These are phyloP conservation scores for Didymosphaeria variabile DNA, from an alignment of 2,329 filamentous ascomycete genomes.

Conservation along the genomic window DNA sequence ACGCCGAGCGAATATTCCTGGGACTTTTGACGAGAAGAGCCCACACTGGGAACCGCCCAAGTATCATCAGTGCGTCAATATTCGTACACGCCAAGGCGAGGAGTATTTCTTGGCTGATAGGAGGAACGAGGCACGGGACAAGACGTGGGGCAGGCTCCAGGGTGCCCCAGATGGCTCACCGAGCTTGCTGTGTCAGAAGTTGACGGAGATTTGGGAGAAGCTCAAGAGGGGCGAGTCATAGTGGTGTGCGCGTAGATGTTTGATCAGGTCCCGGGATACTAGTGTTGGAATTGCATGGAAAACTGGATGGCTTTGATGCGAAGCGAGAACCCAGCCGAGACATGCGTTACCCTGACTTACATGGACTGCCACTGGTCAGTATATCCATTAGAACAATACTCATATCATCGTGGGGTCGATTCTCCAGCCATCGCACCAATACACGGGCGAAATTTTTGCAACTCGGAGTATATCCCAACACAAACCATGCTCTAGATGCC, in stretches of 20 bases:
- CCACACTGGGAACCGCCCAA: not conserved
- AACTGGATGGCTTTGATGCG: too few relatives aligned
- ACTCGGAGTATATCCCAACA: too few relatives aligned
- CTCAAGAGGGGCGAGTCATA: not conserved
- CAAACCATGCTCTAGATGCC: too few relatives aligned
- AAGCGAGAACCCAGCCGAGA: too few relatives aligned
- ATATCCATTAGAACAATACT: too few relatives aligned
- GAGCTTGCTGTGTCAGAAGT: not conserved
- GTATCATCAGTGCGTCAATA: not conserved
- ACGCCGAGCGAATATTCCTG: not conserved
- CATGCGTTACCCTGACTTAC: too few relatives aligned
- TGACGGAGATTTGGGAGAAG: not conserved
- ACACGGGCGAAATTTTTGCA: too few relatives aligned
- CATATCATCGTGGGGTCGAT: too few relatives aligned
- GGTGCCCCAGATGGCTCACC: not conserved
- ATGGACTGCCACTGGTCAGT: too few relatives aligned
- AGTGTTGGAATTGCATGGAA: not conserved
- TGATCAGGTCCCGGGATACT: not conserved
- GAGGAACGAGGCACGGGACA: not conserved
- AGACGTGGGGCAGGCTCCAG: not conserved
- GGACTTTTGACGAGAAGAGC: not conserved
- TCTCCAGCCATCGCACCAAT: too few relatives aligned
- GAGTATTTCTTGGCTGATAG: slow-evolving; percentile 1
- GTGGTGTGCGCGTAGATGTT: not conserved
- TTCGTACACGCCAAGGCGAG: not conserved